Evolutionary conservation across 2,329 filamentous ascomycete species (phyloP), one percentile per base, ranked within the genome.

Genomic region (Diaporthe longicolla): DNA sequence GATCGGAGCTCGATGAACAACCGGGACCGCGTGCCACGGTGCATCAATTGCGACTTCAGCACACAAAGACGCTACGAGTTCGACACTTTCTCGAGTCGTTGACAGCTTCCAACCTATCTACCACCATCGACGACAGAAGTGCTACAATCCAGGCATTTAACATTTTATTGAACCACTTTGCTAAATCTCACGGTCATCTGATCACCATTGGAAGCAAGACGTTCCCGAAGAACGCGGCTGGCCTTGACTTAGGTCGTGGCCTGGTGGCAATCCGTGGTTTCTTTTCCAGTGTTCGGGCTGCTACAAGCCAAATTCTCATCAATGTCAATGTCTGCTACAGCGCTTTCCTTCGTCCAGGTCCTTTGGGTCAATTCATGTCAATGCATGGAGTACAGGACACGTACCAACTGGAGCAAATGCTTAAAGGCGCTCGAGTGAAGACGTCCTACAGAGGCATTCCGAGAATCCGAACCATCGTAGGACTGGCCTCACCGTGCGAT

Each of bases 141-240:
- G 73, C 76, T 8, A 77, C 95, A n/a, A 86, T 95, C 2, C 95
- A 94, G 81, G 94, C 92, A 4, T 82, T 95, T 76, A 90, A 95
- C 79, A 93, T 93, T 80, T 94, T 88, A 74, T 84, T 94, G 1
- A 83, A 83, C 48, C 80, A 84, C 71, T 78, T 80, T 43, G 70
- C 79, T 48, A 83, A 80, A 73, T 75, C 79, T 1, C 43, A 76
- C 0, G 52, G 21, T 7, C 59, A 65, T 1, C 66, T 82, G 1
- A 75, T 76, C 24, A 78, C 79, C 0, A 72, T 83, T 32, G 83
- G 82, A 0, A 75, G 73, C 32, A 82, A 79, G 72, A 79, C 70
- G 2, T 84, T 83, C 35, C 37, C 75, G 0, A 65, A 78, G n/a
- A 17, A 40, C 10, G 50, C 57, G 1, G 73, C 71, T 3, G 63